Evolutionary conservation across 352 stramenopile species (phyloP).

Genomic region (Phytopythium vexans): DNA sequence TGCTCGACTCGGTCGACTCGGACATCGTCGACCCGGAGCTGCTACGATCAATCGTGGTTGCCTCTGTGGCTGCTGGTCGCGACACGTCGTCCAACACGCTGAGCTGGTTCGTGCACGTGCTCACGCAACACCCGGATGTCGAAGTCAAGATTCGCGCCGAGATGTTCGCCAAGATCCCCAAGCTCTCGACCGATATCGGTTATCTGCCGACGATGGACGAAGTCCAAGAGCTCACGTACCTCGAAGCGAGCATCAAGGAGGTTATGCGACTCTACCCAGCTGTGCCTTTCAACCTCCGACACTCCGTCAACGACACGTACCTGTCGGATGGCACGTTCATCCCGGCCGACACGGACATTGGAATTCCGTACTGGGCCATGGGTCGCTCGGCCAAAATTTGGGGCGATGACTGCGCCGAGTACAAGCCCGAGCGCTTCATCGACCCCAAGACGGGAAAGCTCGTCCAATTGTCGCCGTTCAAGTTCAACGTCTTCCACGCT

Average conservation of each 20-base stretch:
- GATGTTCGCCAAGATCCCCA: slow-evolving; percentile 25
- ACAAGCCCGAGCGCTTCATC: slow-evolving; percentile 65
- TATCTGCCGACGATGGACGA: slow-evolving; percentile 26
- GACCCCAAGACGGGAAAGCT: slow-evolving; percentile 26
- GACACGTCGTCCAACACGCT: slow-evolving; percentile 73
- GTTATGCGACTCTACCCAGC: slow-evolving; percentile 46
- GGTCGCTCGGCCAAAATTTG: slow-evolving; percentile 47
- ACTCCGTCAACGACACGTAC: slow-evolving; percentile 30
- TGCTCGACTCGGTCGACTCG: slow-evolving; percentile 33
- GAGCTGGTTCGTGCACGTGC: slow-evolving; percentile 61
- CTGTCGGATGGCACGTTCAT: slow-evolving; percentile 65
- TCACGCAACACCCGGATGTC: slow-evolving; percentile 52
- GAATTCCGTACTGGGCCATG: slow-evolving; percentile 44
- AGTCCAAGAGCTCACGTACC: slow-evolving; percentile 27
- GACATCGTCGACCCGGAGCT: slow-evolving; percentile 21
- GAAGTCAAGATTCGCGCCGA: slow-evolving; percentile 38
- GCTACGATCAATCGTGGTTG: slow-evolving; percentile 70
- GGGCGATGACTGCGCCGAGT: slow-evolving; percentile 45
- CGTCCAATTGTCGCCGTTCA: slow-evolving; percentile 22
- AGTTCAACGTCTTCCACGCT: slow-evolving; percentile 42
- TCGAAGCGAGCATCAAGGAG: slow-evolving; percentile 49
- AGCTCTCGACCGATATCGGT: slow-evolving; percentile 10
- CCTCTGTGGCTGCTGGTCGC: slow-evolving; percentile 69
- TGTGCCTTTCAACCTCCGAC: slow-evolving; percentile 35
- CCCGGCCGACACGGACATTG: slow-evolving; percentile 17